A percentile compares a stretch with the other conserved stretches of the same genome.
Conservation (phyloP, 495 filamentous ascomycete genomes). For the Penicillium psychrofluorescens region DNA sequence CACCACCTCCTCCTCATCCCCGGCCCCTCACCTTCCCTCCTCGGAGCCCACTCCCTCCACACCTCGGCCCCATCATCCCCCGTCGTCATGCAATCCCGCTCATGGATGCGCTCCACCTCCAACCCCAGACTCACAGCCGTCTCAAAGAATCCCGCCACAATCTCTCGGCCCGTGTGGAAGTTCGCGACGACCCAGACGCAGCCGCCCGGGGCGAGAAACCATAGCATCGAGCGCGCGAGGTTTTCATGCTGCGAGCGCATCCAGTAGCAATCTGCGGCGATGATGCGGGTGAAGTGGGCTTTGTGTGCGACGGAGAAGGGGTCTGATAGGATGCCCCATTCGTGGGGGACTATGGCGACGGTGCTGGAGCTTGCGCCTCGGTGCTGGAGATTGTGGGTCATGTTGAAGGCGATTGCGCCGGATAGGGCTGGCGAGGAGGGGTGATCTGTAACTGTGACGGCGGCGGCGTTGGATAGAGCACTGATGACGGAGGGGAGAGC, state of each 20-base stretch:
- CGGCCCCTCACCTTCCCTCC: constrained; percentile 54
- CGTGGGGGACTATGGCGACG: constrained; percentile 44
- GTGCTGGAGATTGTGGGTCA: constrained; percentile 41
- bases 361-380: constrained; percentile 4
- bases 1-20: constrained; percentile 70
- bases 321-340: constrained; percentile 61
- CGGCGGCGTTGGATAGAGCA: constrained; percentile 52
- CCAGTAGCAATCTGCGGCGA: constrained; percentile 84
- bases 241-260: constrained; percentile 72
- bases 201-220: constrained; percentile 58
- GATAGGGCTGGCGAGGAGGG: constrained; percentile 60
- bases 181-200: constrained; percentile 63
- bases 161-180: constrained; percentile 76
- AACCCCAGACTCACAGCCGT: constrained; percentile 50
- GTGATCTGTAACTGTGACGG: constrained; percentile 70
- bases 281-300: constrained; percentile 56
- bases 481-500: constrained; percentile 67
- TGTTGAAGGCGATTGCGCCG: constrained; percentile 54
- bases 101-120: constrained; percentile 62
- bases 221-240: constrained; percentile 58
- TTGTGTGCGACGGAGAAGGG: constrained; percentile 43
- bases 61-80: constrained; percentile 41
- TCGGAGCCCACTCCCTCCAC: constrained; percentile 55
- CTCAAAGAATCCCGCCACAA: constrained; percentile 67
- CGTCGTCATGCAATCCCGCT: constrained; percentile 60